These are phyloP conservation scores for Amniculicola lignicola DNA, from an alignment of 495 filamentous ascomycete species.

Conservation along the genomic window DNA sequence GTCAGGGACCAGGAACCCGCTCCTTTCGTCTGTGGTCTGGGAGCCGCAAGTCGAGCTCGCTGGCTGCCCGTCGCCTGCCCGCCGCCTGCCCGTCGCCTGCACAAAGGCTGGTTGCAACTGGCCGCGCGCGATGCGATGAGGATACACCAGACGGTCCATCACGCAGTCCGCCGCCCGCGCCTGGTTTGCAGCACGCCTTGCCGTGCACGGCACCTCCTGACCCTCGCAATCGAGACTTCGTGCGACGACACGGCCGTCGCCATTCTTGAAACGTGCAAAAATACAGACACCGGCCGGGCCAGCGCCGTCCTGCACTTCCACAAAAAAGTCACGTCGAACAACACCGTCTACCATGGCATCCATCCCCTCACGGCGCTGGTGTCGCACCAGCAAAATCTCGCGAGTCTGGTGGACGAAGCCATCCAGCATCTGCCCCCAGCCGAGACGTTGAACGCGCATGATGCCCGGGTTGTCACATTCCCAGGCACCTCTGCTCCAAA, in stretches of 20 bases:
- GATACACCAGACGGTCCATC: background rate
- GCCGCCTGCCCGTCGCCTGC: too few species aligned
- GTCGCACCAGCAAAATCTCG: slow-evolving; percentile 68
- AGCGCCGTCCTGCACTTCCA: slow-evolving; percentile 69
- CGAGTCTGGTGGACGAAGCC: slow-evolving; percentile 62
- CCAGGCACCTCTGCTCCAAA: background rate
- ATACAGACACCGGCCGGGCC: slow-evolving; percentile 4
- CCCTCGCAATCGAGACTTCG: slow-evolving; percentile 92
- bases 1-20: too few species aligned
- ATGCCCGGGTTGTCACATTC: background rate
- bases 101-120: too few species aligned
- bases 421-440: slow-evolving; percentile 51
- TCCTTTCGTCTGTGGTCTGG: too few species aligned
- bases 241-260: slow-evolving; percentile 96
- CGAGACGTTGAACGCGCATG: background rate
- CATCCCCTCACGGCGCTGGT: slow-evolving; percentile 69
- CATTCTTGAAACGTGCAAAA: slow-evolving; percentile 58
- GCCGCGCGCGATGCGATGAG: background rate
- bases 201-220: slow-evolving; percentile 53
- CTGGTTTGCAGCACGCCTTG: too few species aligned
- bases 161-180: background rate
- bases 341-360: slow-evolving; percentile 66
- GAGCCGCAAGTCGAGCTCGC: too few species aligned
- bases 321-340: slow-evolving; percentile 76
- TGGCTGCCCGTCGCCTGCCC: too few species aligned